These are phyloP conservation scores for Trichoderma virens DNA, from an alignment of 495 filamentous ascomycete genomes.

Conservation along the genomic window DNA sequence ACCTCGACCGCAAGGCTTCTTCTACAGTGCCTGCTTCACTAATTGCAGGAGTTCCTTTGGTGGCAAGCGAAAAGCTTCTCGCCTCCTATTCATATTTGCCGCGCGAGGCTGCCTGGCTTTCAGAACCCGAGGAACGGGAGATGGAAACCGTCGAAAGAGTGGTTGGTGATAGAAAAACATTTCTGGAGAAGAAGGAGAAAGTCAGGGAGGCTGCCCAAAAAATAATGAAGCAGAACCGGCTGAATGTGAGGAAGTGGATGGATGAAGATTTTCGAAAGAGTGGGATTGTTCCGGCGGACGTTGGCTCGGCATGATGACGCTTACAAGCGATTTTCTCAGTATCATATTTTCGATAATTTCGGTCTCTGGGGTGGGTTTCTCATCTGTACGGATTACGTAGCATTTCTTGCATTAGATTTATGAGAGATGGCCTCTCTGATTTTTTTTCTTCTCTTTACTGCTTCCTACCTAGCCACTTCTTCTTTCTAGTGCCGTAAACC, in stretches of 20 bases:
- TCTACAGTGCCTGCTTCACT: slow-evolving; percentile 20
- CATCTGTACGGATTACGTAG: not conserved
- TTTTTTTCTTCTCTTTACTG: not conserved
- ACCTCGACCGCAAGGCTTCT: slow-evolving; percentile 21
- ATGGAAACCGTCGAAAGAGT: slow-evolving; percentile 14
- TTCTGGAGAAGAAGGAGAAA: not conserved
- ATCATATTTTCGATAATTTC: not conserved
- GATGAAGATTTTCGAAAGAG: not conserved
- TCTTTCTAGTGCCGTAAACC: not conserved
- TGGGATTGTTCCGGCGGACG: not conserved
- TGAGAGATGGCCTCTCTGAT: not conserved
- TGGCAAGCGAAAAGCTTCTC: slow-evolving; percentile 20
- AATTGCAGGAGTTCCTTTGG: slow-evolving; percentile 20
- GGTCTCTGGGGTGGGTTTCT: not conserved
- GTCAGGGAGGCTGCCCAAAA: not conserved
- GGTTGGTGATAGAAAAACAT: not conserved
- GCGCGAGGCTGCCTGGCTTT: slow-evolving; percentile 20
- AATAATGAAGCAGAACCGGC: not conserved
- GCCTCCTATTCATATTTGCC: slow-evolving; percentile 22
- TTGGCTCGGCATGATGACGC: not conserved
- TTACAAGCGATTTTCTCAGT: not conserved
- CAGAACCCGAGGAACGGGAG: slow-evolving; percentile 16
- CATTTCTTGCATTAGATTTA: slow-evolving; percentile 3
- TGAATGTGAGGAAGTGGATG: slow-evolving; percentile 7
- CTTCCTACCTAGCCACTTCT: not conserved